A percentile compares a stretch with the other conserved stretches of the same genome.
Conservation (phyloP, 768 basidiomycete genomes). For the Tylopilus subfusipes region DNA sequence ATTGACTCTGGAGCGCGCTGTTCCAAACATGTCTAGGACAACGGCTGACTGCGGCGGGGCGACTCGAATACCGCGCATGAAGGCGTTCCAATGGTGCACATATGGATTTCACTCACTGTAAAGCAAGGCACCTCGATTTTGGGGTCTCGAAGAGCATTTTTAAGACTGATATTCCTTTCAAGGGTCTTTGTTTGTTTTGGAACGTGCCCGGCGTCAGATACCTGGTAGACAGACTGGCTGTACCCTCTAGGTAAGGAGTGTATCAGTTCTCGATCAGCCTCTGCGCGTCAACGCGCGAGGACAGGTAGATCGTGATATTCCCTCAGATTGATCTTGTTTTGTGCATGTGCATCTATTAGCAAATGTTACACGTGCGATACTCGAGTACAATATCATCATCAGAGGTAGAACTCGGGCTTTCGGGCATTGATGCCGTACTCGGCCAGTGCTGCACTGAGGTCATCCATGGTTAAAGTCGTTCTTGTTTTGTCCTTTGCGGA, state of each 20-base stretch:
- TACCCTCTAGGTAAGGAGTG: conserved; percentile 17
- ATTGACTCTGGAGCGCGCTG: no score
- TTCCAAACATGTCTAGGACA: no score
- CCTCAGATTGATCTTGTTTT: neutral
- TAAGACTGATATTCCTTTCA: no score
- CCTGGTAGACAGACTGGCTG: no score
- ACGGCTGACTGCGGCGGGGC: no score
- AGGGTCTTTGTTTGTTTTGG: no score
- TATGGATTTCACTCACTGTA: no score
- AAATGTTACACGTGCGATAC: neutral
- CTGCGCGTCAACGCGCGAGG: neutral
- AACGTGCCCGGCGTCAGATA: no score
- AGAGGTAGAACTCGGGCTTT: conserved; percentile 94
- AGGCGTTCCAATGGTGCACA: no score
- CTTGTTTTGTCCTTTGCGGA: conserved; percentile 77
- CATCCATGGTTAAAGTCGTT: conserved; percentile 96
- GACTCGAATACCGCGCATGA: no score
- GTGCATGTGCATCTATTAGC: neutral
- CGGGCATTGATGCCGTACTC: conserved; percentile 95
- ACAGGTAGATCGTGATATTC: neutral
- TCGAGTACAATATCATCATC: conserved; percentile 15
- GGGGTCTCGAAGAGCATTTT: no score
- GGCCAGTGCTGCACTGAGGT: conserved; percentile 85
- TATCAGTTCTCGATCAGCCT: neutral
- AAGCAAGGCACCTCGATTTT: no score